Base-by-base conservation (phyloP, 768 basidiomycete genomes). In the Leucosporidium scottii region DNA sequence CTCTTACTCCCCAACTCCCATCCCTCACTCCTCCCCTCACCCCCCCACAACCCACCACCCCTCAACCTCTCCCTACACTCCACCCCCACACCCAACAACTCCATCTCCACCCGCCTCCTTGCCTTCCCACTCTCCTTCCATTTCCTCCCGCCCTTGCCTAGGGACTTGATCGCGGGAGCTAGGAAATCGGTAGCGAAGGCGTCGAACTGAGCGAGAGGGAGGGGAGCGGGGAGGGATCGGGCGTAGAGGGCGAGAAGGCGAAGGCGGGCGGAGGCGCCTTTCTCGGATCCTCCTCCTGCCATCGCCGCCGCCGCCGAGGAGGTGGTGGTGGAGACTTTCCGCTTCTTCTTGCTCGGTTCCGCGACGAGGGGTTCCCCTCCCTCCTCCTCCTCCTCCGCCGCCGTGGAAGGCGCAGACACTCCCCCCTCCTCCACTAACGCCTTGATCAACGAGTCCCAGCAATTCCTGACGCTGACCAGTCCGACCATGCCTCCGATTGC, bases 31-130 rank as follows among this genome's bases (percentile, higher is more conserved):
- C 44, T 50, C 9, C 10, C 63, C 4, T 0, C 34, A 4, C 58
- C 67, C 3, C 23, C 53, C 20, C 39, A 44, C 8, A 8, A 2
- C 6, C 39, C 39, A 8, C 2, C 39, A 44, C 30, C 2, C 8
- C 13, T 0, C 13, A 72, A 18, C 48, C 71, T 57, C 51, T 59
- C 48, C 12, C 68, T 17, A 23, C 60, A 60, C 0, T 58, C 44
- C 27, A 64, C 68, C 27, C 67, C 9, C 15, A 63, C 54, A 50
- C 62, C 67, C 34, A 72, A 30, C 20, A 72, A n/a, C 54, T 72
- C 64, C 3, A 1, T 23, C 28, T 48, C 61, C 8, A 62, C n/a
- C 47, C 23, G 54, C 25, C 23, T 56, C 48, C 53, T 49, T 2
- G 55, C 36, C 55, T 66, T 66, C 28, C 25, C 60, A 20, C 39